Base-by-base conservation (phyloP, 805 yeast species). In the Hanseniaspora clermontiae region DNA sequence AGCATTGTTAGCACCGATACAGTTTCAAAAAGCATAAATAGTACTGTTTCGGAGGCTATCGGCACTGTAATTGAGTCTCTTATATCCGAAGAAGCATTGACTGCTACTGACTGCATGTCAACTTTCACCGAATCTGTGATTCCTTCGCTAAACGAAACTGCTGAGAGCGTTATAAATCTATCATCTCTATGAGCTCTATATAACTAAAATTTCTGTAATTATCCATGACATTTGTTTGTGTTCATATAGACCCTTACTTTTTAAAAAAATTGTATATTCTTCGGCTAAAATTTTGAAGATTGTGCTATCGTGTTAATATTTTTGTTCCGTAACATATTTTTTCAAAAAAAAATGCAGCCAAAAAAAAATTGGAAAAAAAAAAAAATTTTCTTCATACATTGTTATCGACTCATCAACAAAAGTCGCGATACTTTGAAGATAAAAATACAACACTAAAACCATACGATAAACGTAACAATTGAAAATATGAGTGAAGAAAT, bases 401-500 rank as follows among this genome's bases (percentile, higher is more conserved):
- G 17, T 15, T 3, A 40, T 20, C 8, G 43, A 40, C 31, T 40
- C 43, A 40, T 40, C 24, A 24, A 24, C 5, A 24, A 24, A 24
- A 24, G 27, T 24, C 27, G 27, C 27, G 27, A 24, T 5, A 24
- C 3, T 24, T 24, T 40, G 29, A 29, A 1, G 14, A 24, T 27
- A 27, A 29, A 43, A 34, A 7, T 1, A 12, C 5, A n/a, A n/a
- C n/a, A n/a, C n/a, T n/a, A n/a, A n/a, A n/a, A 10, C 19, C 24
- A 32, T 15, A 6, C 5, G 27, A 3, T 24, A 24, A 4, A 24
- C 5, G 5, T 5, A 24, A 24, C 5, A 24, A 20, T 2, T n/a
- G 8, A 43, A 51, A 12, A 53, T 24, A 24, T 53, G 57, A 32
- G 37, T 32, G 51, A 49, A 15, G 56, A 65, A 58, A 58, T 62